Evolutionary conservation across 176 grass and related monocot species (phyloP).

Genomic region (Oryza officinalis): DNA sequence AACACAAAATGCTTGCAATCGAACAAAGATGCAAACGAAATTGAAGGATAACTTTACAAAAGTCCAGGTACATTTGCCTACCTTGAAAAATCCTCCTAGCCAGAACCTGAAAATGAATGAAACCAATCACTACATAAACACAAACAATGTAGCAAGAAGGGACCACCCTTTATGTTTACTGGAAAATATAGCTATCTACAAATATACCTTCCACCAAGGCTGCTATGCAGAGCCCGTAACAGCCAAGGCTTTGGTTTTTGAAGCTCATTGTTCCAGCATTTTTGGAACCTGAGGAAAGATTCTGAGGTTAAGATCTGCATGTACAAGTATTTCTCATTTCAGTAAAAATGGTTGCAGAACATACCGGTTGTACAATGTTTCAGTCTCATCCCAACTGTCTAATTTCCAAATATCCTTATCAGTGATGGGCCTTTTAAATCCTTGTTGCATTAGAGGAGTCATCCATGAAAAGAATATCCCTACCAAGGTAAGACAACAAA

Average conservation of each 20-base stretch:
- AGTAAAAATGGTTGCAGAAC: conserved; percentile 36
- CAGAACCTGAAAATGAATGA: conserved; percentile 69
- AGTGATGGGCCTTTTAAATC: conserved; percentile 72
- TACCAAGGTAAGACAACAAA: conserved; percentile 43
- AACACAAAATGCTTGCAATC: not conserved
- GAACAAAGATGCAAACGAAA: not conserved
- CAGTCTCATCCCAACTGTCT: conserved; percentile 88
- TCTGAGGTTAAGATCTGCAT: conserved; percentile 17
- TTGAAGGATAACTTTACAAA: not conserved
- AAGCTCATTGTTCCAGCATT: conserved; percentile 77
- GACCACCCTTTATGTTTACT: conserved; percentile 6
- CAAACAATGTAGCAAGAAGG: conserved; percentile 14
- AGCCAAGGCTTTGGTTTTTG: conserved; percentile 87
- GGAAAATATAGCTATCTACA: conserved; percentile 12
- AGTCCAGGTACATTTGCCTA: conserved; percentile 27
- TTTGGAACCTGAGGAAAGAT: conserved; percentile 71
- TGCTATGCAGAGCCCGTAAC: conserved; percentile 83
- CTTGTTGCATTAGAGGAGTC: conserved; percentile 96
- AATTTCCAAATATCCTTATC: conserved; percentile 99
- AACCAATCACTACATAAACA: conserved; percentile 20
- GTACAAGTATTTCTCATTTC: conserved; percentile 16
- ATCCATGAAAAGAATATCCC: conserved; percentile 96
- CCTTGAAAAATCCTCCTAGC: conserved; percentile 96
- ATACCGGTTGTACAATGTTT: conserved; percentile 90
- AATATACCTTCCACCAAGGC: conserved; percentile 76